These are phyloP conservation scores for Saccharomycopsis microspora DNA, from an alignment of 805 yeast species.

Conservation along the genomic window DNA sequence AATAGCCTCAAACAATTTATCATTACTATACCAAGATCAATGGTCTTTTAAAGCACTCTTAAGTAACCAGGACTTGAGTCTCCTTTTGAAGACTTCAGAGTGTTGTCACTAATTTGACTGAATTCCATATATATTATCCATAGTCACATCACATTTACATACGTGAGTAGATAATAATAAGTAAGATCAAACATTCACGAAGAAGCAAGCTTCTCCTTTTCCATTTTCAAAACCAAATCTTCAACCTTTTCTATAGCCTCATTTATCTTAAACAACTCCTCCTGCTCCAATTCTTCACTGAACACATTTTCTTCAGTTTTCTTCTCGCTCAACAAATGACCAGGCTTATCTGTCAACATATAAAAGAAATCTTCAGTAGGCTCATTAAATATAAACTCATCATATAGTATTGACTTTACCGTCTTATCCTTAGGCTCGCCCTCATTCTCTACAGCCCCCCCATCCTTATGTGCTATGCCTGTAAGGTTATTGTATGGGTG, in stretches of 20 bases:
- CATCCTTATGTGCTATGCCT: background rate
- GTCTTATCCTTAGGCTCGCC: slow-evolving; percentile 23
- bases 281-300: slow-evolving; percentile 45
- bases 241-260: slow-evolving; percentile 23
- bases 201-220: background rate
- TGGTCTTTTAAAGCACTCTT: no score
- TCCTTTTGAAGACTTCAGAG: no score
- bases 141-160: no score
- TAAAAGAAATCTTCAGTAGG: slow-evolving; percentile 88
- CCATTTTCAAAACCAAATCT: slow-evolving; percentile 9
- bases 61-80: no score
- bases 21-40: no score
- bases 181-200: background rate
- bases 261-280: slow-evolving; percentile 48
- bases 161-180: no score
- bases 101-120: no score
- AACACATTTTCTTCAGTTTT: slow-evolving; percentile 28
- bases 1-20: no score
- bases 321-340: slow-evolving; percentile 36
- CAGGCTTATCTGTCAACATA: slow-evolving; percentile 56
- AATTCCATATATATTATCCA: no score
- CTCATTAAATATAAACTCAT: slow-evolving; percentile 89
- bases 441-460: slow-evolving; percentile 30
- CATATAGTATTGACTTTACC: slow-evolving; percentile 59
- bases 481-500: slow-evolving; percentile 61